Evolutionary conservation across 2,329 filamentous ascomycete species (phyloP), one percentile per base, ranked within the genome.

Genomic region (Aspergillus fructus): DNA sequence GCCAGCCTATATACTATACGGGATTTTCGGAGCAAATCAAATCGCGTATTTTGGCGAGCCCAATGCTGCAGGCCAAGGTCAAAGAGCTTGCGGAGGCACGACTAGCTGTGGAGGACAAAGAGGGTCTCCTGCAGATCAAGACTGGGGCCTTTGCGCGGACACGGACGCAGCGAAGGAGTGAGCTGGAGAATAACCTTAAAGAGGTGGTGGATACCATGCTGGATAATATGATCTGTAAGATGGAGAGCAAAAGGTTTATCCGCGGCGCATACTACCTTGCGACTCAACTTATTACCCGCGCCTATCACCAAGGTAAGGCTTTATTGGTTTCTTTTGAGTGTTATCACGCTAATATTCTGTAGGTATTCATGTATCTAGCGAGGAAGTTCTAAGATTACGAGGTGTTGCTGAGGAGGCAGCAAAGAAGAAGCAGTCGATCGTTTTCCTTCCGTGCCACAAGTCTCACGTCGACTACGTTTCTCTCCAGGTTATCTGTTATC

Each of bases 201-300:
- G 87, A 96, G 69, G 88, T 97, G 4, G 89, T 91, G 4, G 91
- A 94, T 62, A 87, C 89, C 63, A 88, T 94, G 83, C 91, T 92
- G 23, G 91, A 96, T 70, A 86, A 89, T 62, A 97, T 99, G 94
- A 97, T 99, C 61, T 97, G 93, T 83, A 99, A 99, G 77, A 93
- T 97, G 83, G 94, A 99, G 75, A 96, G 89, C 80, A 96, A 93
- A 71, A 80, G 85, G 2, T 97, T 97, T 70, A 96, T 99, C 65
- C 82, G 94, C 49, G 86, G 91, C 23, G 93, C 94, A 47, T 97
- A 97, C 72, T 99, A 97, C 72, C 71, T 96, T 40, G 82, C 81
- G 48, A 96, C 93, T 1, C 93, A 97, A 75, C 81, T 97, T 47
- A 80, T 97, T 60, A 96, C 93, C 4, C 81, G 94, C 59, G 93